phyloP scores from a whole-genome alignment of 1,284 basidiomycete species.

The Moniliella sp. region DNA sequence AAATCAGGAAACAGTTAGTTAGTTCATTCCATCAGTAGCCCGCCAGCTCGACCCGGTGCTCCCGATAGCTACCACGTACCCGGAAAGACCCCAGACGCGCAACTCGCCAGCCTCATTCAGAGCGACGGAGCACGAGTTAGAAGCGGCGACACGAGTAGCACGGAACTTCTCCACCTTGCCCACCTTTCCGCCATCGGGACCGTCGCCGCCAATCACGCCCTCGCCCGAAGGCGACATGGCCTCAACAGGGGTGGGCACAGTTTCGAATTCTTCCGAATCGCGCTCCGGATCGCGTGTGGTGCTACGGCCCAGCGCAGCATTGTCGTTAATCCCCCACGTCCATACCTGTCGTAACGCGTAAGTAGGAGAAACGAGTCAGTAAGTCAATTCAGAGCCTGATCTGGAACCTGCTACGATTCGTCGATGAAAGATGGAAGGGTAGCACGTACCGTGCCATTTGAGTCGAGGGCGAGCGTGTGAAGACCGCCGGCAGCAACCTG shows the following conservation, averaged over 20 bases:
- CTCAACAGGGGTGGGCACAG: slow-evolving; percentile 52
- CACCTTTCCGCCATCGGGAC: slow-evolving; percentile 55
- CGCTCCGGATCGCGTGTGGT: slow-evolving; percentile 43
- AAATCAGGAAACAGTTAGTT: too few species aligned
- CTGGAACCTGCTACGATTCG: too few species aligned
- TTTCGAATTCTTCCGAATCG: slow-evolving; percentile 57
- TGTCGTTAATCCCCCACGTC: slow-evolving; percentile 84
- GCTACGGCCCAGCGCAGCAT: slow-evolving; percentile 59
- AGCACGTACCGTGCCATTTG: too few species aligned
- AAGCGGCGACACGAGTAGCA: slow-evolving; percentile 57
- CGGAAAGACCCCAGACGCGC: slow-evolving; percentile 41
- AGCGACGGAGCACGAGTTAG: slow-evolving; percentile 64
- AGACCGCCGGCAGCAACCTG: too few species aligned
- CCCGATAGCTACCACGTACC: too few species aligned
- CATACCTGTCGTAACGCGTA: too few species aligned
- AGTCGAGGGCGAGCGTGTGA: too few species aligned
- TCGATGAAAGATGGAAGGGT: too few species aligned
- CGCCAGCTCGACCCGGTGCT: slow-evolving; percentile 57
- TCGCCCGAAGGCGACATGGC: slow-evolving; percentile 37
- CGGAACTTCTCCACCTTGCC: slow-evolving; percentile 47
- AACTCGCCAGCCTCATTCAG: slow-evolving; percentile 63
- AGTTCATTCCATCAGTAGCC: too few species aligned
- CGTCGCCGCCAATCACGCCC: slow-evolving; percentile 5
- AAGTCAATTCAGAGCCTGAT: too few species aligned
- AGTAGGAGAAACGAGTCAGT: too few species aligned